phyloP scores from a whole-genome alignment of 306 rosid genomes.

The Castanea crenata region DNA sequence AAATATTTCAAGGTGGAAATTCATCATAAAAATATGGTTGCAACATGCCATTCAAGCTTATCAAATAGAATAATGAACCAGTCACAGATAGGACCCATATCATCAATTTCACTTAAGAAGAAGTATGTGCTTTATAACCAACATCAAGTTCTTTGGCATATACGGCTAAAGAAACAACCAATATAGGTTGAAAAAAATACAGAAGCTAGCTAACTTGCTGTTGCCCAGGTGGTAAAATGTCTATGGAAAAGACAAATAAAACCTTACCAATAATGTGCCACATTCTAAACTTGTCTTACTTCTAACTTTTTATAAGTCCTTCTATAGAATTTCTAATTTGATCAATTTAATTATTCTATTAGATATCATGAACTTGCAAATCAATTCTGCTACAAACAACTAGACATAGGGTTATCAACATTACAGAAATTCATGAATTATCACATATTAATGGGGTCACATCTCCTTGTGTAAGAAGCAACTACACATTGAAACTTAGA shows the following conservation, averaged over 20 bases:
- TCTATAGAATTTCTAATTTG: neutral
- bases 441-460: neutral
- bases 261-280: no score
- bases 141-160: neutral
- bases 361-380: conserved; percentile 11
- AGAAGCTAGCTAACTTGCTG: neutral
- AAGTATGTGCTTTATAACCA: neutral
- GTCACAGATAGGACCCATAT: no score
- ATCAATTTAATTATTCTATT: neutral
- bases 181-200: neutral
- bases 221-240: neutral
- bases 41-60: no score
- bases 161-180: neutral
- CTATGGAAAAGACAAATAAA: no score
- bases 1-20: no score
- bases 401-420: neutral
- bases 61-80: no score
- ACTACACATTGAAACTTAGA: neutral
- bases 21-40: no score
- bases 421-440: neutral
- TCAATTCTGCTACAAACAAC: conserved; percentile 18
- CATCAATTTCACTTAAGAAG: no score
- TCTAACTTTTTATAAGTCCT: neutral
- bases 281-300: neutral
- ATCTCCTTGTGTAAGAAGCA: neutral